Percentiles rank a stretch among this genome's conserved stretches.
Conservation (phyloP, 129 eudicot species). For the Oenanthe sinensis region DNA sequence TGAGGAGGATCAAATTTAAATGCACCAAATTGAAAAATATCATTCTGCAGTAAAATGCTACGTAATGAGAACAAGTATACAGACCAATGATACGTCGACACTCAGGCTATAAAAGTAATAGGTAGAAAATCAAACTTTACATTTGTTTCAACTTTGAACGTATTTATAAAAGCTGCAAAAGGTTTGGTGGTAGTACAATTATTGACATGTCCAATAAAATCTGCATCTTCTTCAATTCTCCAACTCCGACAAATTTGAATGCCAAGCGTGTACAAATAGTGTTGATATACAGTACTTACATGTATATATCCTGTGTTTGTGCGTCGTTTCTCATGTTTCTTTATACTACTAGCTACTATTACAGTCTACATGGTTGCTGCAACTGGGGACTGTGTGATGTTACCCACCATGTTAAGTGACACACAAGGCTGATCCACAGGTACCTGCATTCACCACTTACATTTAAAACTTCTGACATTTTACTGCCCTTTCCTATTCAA, state of each 20-base stretch:
- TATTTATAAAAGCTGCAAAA: too few species aligned
- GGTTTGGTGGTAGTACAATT: too few species aligned
- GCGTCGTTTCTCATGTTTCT: not conserved
- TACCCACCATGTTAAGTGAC: conserved; percentile 46
- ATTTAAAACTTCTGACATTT: not conserved
- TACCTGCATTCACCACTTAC: conserved; percentile 28
- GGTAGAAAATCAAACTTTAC: too few species aligned
- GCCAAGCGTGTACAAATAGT: not conserved
- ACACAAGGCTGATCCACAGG: conserved; percentile 67
- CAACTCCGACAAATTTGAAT: not conserved
- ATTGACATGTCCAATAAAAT: not conserved
- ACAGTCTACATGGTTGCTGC: not conserved
- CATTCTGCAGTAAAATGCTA: too few species aligned
- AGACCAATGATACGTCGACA: too few species aligned
- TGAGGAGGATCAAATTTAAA: too few species aligned
- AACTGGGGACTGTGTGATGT: conserved; percentile 38
- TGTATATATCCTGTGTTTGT: not conserved
- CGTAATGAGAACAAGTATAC: too few species aligned
- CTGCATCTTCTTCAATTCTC: not conserved
- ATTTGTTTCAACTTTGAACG: too few species aligned
- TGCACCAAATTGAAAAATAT: too few species aligned
- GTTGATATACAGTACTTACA: not conserved
- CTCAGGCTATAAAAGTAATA: too few species aligned
- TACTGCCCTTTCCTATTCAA: not conserved
- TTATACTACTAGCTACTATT: not conserved